phyloP scores from a whole-genome alignment of 148 eudicot genomes.

The Silene latifolia region DNA sequence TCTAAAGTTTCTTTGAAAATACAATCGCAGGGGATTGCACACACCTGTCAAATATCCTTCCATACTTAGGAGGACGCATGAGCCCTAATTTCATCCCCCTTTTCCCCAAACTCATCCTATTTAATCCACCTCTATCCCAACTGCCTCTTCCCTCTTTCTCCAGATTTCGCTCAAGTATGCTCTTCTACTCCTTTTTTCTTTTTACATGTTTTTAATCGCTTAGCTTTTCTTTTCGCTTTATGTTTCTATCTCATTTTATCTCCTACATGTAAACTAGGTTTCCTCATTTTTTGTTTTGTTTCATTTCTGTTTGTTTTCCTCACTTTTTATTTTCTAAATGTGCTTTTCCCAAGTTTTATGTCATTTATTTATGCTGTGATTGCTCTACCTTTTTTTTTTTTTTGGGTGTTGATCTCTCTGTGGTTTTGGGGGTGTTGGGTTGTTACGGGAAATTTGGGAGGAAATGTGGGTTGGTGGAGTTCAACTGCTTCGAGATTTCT shows the following conservation, averaged over 20 bases:
- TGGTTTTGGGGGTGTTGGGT: background rate
- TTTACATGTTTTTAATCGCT: background rate
- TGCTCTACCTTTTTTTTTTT: background rate
- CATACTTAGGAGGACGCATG: constrained; percentile 24
- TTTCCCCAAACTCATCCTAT: background rate
- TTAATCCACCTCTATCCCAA: background rate
- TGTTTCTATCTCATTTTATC: constrained; percentile 17
- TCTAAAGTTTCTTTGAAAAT: too few species aligned
- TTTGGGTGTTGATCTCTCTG: background rate
- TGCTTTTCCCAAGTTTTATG: background rate
- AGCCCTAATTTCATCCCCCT: constrained; percentile 35
- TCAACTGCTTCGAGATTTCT: background rate
- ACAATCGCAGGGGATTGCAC: background rate
- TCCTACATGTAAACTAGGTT: constrained; percentile 15
- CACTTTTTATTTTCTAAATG: background rate
- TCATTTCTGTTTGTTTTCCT: background rate
- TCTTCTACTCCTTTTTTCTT: background rate
- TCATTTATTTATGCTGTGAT: background rate
- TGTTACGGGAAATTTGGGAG: background rate
- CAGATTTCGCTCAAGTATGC: constrained; percentile 22
- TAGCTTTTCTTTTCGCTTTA: constrained; percentile 19
- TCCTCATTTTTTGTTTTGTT: constrained; percentile 8
- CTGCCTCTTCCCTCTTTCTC: constrained; percentile 3
- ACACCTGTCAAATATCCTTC: constrained; percentile 18
- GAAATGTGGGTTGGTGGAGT: background rate